Percentiles rank a stretch among this genome's conserved stretches.
Evolutionary conservation across 805 yeast species (phyloP).

Genomic region (Metschnikowia shivogae): DNA sequence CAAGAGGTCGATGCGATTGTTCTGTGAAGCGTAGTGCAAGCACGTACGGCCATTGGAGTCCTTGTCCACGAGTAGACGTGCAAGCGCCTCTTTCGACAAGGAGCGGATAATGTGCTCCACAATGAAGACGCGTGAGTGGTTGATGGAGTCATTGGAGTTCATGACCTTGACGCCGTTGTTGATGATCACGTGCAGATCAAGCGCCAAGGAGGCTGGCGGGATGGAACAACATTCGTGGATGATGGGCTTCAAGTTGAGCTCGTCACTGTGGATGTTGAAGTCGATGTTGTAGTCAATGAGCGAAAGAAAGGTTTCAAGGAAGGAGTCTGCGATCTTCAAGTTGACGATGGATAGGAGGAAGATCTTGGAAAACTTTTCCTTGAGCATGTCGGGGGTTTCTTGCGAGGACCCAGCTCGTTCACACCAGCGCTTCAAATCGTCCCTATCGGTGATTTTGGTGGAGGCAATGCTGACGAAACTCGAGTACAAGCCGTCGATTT

Average conservation of each 20-base stretch:
- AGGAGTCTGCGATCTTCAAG: slow-evolving; percentile 60
- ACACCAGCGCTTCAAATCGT: slow-evolving; percentile 36
- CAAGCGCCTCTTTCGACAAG: slow-evolving; percentile 14
- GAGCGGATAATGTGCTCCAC: slow-evolving; percentile 30
- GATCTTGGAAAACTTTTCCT: slow-evolving; percentile 54
- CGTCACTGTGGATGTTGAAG: slow-evolving; percentile 62
- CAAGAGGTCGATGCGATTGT: slow-evolving; percentile 44
- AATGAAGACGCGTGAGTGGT: slow-evolving; percentile 36
- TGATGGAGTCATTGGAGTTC: slow-evolving; percentile 34
- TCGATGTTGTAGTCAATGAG: slow-evolving; percentile 48
- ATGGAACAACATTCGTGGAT: slow-evolving; percentile 64
- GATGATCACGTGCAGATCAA: slow-evolving; percentile 31
- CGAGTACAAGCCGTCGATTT: slow-evolving; percentile 65
- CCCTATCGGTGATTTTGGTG: slow-evolving; percentile 36
- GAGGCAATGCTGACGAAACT: slow-evolving; percentile 59
- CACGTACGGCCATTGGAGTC: slow-evolving; percentile 79
- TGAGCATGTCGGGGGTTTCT: slow-evolving; percentile 12
- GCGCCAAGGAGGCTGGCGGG: slow-evolving; percentile 33
- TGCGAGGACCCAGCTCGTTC: slow-evolving; percentile 31
- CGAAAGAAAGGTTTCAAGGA: slow-evolving; percentile 48
- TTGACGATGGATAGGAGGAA: slow-evolving; percentile 66
- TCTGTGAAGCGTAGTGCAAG: slow-evolving; percentile 77
- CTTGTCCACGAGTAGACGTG: slow-evolving; percentile 30
- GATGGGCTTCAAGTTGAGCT: slow-evolving; percentile 55
- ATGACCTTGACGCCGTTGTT: slow-evolving; percentile 42